Conservation (phyloP, 2,329 filamentous ascomycete genomes). For the Conoideocrella luteorostrata region DNA sequence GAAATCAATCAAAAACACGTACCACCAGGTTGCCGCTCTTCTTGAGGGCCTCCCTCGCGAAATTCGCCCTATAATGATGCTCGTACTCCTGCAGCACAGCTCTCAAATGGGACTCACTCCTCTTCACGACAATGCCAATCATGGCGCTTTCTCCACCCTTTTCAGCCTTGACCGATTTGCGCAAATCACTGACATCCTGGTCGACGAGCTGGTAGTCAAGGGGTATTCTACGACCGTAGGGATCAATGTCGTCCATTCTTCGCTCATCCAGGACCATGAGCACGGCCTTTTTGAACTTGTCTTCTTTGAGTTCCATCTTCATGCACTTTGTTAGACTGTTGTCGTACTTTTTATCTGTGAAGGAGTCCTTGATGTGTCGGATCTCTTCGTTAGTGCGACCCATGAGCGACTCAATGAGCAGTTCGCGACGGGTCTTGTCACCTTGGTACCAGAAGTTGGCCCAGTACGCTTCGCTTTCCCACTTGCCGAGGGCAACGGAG, state of each 20-base stretch:
- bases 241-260: constrained; percentile 74
- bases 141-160: constrained; percentile 84
- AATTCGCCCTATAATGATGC: constrained; percentile 66
- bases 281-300: constrained; percentile 91
- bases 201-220: constrained; percentile 56
- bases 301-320: constrained; percentile 85
- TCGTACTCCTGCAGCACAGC: constrained; percentile 78
- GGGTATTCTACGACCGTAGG: constrained; percentile 49
- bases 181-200: constrained; percentile 67
- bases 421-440: constrained; percentile 74
- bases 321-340: constrained; percentile 80
- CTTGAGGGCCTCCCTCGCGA: constrained; percentile 77
- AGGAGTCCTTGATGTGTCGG: constrained; percentile 75
- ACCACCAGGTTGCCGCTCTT: constrained; percentile 92
- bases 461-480: constrained; percentile 96
- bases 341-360: constrained; percentile 85
- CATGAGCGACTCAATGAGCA: constrained; percentile 90
- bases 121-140: constrained; percentile 73
- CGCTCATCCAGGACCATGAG: constrained; percentile 75
- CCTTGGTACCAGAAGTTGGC: constrained; percentile 97
- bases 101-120: constrained; percentile 75
- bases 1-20: constrained; percentile 34
- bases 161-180: constrained; percentile 60
- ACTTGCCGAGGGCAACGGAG: constrained; percentile 78
- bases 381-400: constrained; percentile 87